phyloP scores from a whole-genome alignment of 2,329 filamentous ascomycete genomes.

The Ophiocordyceps unilateralis region DNA sequence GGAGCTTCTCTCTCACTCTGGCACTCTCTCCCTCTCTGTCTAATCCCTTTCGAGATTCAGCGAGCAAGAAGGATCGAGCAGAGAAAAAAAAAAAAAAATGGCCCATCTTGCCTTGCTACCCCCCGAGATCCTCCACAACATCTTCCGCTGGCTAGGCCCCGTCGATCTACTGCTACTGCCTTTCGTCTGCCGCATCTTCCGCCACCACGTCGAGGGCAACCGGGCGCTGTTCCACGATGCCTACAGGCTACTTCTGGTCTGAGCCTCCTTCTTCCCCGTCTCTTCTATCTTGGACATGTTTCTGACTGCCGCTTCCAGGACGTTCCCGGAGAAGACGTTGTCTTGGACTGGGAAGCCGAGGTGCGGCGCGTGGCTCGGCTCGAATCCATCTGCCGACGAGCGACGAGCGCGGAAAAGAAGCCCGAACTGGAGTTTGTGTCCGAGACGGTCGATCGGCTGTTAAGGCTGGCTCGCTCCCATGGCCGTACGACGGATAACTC shows the following conservation, averaged over 20 bases:
- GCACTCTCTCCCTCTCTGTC: too few relatives aligned
- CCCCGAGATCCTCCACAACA: slow-evolving; percentile 44
- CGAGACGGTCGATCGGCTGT: slow-evolving; percentile 24
- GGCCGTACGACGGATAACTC: slow-evolving; percentile 13
- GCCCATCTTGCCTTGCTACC: too few relatives aligned
- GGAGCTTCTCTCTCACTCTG: too few relatives aligned
- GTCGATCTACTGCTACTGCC: slow-evolving; percentile 36
- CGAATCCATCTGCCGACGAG: slow-evolving; percentile 21
- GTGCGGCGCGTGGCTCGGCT: slow-evolving; percentile 27
- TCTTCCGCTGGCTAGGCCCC: slow-evolving; percentile 38
- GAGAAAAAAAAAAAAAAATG: too few relatives aligned
- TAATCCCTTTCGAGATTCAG: too few relatives aligned
- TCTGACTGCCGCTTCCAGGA: slow-evolving; percentile 9
- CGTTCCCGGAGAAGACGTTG: slow-evolving; percentile 12
- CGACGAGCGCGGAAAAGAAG: slow-evolving; percentile 19
- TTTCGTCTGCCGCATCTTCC: slow-evolving; percentile 32
- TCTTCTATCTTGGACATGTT: neutral
- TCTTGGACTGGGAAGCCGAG: slow-evolving; percentile 23
- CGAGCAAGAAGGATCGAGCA: too few relatives aligned
- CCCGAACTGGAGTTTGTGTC: slow-evolving; percentile 30
- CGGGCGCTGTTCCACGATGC: slow-evolving; percentile 40
- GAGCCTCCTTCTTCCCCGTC: slow-evolving; percentile 2
- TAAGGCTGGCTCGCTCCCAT: slow-evolving; percentile 23
- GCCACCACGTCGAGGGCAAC: slow-evolving; percentile 39
- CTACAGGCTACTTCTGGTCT: slow-evolving; percentile 40